Evolutionary conservation across 352 stramenopile genomes (phyloP), one percentile per base, ranked within the genome.

Genomic region (Pythium aristosporum): DNA sequence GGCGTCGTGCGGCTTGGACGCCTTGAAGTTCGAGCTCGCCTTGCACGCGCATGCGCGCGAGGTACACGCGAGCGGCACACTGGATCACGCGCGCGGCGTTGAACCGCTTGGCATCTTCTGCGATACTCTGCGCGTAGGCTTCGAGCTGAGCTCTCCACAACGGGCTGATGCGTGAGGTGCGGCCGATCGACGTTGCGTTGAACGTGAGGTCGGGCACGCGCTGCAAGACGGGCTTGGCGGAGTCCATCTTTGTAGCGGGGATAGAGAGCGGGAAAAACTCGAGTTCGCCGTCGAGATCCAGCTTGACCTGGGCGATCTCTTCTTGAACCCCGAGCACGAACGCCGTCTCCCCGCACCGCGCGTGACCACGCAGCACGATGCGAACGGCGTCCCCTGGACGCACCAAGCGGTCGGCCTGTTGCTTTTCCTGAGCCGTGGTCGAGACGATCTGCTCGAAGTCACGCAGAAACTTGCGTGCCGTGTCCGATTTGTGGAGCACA

Each of bases 251-350:
- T 3, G 83, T 88, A 0, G 75, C 75, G 8, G 80, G 83, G 2
- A 90, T 68, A 21, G 75, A 48, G 18, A 92, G 58, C 16, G 83
- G 83, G 47, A 94, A 82, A 63, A 94, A 94, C 62, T 94, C 85
- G n/a, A 92, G 71, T 39, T 77, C 71, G 11, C 80, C 79, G 37
- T 92, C 85, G n/a, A 89, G 56, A 37, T 94, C 85, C 68, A 94
- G 82, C 44, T 94, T 94, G 23, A 92, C 76, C 48, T 92, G 73
- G 36, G 83, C 83, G 12, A 91, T 82, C 0, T 77, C 63, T 23
- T 92, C 82, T 30, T 77, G 68, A 18, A 92, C 65, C 12, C 69
- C 72, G 3, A 94, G 71, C 7, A 94, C 83, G 28, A 82, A 92
- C 1, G 77, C 83, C 1, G 85, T 92, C 66, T 94, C 83, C 1